Conservation (phyloP, 345 rosid genomes). For the Carallia pectinifolia region DNA sequence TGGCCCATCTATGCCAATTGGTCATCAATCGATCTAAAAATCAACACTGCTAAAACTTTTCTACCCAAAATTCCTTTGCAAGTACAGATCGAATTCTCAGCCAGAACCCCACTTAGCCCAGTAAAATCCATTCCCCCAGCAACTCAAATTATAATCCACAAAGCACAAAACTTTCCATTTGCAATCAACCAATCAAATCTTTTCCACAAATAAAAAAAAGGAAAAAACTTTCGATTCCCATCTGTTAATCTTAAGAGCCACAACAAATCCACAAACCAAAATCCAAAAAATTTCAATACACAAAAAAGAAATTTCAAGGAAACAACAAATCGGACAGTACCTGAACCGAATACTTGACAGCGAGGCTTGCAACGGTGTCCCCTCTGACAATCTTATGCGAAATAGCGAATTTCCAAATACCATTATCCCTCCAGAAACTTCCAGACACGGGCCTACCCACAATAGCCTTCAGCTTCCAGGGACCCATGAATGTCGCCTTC, state of each 20-base stretch:
- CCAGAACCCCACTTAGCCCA: too few species aligned
- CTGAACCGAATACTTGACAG: conserved; percentile 90
- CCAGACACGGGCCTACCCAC: conserved; percentile 55
- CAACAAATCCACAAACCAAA: not conserved
- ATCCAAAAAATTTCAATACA: not conserved
- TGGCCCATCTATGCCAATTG: too few species aligned
- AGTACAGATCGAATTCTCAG: too few species aligned
- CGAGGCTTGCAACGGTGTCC: conserved; percentile 69
- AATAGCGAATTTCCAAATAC: conserved; percentile 68
- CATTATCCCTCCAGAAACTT: conserved; percentile 75
- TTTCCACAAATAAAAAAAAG: not conserved
- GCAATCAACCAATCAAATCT: too few species aligned
- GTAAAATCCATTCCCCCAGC: too few species aligned
- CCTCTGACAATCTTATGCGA: conserved; percentile 68
- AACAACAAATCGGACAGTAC: conserved; percentile 26
- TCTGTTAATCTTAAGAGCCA: not conserved
- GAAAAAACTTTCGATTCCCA: not conserved
- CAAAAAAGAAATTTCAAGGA: not conserved
- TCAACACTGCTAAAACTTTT: too few species aligned
- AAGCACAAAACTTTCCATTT: too few species aligned
- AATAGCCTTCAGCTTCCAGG: conserved; percentile 64
- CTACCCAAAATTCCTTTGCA: too few species aligned
- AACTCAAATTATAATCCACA: too few species aligned
- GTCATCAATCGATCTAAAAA: too few species aligned
- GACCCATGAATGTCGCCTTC: conserved; percentile 48